Evolutionary conservation across 2,329 filamentous ascomycete species (phyloP).

Genomic region (Colletotrichum horii): DNA sequence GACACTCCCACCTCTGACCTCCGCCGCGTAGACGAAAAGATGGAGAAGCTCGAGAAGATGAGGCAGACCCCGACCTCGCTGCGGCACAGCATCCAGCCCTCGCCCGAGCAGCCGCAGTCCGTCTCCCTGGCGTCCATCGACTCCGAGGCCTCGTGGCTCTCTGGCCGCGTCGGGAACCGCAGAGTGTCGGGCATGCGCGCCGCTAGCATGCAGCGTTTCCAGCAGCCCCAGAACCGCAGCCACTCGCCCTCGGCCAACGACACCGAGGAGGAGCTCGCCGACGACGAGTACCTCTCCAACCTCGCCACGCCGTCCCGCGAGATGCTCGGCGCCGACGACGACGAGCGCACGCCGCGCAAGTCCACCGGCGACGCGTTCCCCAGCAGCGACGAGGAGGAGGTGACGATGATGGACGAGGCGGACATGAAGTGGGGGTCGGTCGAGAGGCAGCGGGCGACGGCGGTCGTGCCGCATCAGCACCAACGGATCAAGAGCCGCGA

Average conservation of each 20-base stretch:
- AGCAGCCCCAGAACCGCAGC: slow-evolving; percentile 25
- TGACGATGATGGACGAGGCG: slow-evolving; percentile 36
- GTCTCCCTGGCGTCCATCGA: slow-evolving; percentile 93
- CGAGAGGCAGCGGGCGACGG: slow-evolving; percentile 42
- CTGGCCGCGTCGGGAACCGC: slow-evolving; percentile 67
- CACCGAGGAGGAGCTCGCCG: slow-evolving; percentile 70
- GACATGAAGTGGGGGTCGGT: slow-evolving; percentile 60
- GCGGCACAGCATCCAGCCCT: slow-evolving; percentile 44
- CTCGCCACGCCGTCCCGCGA: slow-evolving; percentile 20
- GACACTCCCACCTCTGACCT: slow-evolving; percentile 54
- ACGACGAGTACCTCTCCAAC: slow-evolving; percentile 75
- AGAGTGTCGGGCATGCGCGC: slow-evolving; percentile 51
- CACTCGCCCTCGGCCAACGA: slow-evolving; percentile 40
- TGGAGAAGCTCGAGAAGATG: slow-evolving; percentile 34
- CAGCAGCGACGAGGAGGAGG: slow-evolving; percentile 65
- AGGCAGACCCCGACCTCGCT: slow-evolving; percentile 52
- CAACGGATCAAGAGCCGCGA: slow-evolving; percentile 57
- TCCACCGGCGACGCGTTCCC: slow-evolving; percentile 57
- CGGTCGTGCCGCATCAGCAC: slow-evolving; percentile 6
- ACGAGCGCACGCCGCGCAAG: slow-evolving; percentile 32
- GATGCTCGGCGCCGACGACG: slow-evolving; percentile 24
- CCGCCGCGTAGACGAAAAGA: slow-evolving; percentile 40
- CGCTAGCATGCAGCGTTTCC: slow-evolving; percentile 39
- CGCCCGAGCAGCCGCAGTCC: slow-evolving; percentile 66
- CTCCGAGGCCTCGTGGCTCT: slow-evolving; percentile 95